Conservation (phyloP, 768 basidiomycete species). For the Russula ochroleuca region DNA sequence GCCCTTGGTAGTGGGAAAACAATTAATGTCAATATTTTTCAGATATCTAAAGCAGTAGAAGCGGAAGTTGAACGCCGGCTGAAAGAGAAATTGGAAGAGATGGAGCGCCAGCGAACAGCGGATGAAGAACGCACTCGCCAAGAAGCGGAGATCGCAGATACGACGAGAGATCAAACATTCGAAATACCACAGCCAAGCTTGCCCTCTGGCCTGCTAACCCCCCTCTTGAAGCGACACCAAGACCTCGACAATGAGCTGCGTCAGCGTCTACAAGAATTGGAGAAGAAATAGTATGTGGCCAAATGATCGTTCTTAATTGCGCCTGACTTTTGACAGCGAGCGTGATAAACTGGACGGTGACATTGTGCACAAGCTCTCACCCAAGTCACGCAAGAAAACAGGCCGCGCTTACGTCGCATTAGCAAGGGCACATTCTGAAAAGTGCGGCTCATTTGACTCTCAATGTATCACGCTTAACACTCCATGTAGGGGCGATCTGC, state of each 20-base stretch:
- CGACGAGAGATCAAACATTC: constrained; percentile 37
- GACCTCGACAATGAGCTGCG: constrained; percentile 68
- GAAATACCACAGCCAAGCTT: constrained; percentile 13
- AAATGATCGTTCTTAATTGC: constrained; percentile 1
- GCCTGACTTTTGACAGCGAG: constrained; percentile 42
- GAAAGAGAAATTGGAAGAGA: constrained; percentile 56
- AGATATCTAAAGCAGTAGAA: constrained; percentile 75
- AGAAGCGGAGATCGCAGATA: constrained; percentile 35
- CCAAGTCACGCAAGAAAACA: constrained; percentile 73
- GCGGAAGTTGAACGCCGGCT: constrained; percentile 68
- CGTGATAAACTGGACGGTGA: constrained; percentile 56
- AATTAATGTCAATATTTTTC: constrained; percentile 7
- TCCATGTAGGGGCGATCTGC: constrained; percentile 62
- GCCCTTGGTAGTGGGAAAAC: constrained; percentile 1
- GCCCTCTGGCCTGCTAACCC: constrained; percentile 54
- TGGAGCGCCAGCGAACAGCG: constrained; percentile 31
- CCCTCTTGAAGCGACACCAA: constrained; percentile 57
- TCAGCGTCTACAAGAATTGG: constrained; percentile 60
- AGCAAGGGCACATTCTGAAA: constrained; percentile 75
- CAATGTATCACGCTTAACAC: not conserved
- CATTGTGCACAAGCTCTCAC: constrained; percentile 60
- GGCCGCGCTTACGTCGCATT: constrained; percentile 81
- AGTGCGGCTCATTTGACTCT: constrained; percentile 43
- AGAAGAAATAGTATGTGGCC: constrained; percentile 62
- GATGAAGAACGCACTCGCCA: constrained; percentile 28